Evolutionary conservation across 176 grass and related monocot species (phyloP).

Genomic region (Zoysia pacifica): DNA sequence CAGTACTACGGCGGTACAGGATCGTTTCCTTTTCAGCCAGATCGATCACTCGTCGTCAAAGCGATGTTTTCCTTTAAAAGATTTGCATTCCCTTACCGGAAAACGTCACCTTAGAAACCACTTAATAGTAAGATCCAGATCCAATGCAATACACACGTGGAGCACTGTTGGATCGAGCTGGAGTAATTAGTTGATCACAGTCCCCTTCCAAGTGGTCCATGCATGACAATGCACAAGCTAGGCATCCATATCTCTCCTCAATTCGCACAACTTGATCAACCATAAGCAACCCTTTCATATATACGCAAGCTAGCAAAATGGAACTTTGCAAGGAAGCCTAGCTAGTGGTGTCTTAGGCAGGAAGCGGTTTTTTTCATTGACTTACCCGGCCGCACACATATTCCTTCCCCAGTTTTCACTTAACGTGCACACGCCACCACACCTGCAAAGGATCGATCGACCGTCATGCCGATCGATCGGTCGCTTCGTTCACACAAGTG

Average conservation of each 20-base stretch:
- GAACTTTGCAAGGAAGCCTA: background rate
- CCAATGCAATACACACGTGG: conserved; percentile 42
- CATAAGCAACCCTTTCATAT: too few relatives aligned
- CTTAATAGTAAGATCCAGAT: background rate
- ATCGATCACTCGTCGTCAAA: background rate
- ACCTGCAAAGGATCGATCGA: conserved; percentile 9
- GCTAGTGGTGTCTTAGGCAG: conserved; percentile 6
- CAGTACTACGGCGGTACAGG: background rate
- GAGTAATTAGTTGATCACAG: conserved; percentile 12
- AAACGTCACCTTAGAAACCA: conserved; percentile 22
- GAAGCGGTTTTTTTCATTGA: conserved; percentile 37
- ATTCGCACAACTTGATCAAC: too few relatives aligned
- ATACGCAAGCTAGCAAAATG: background rate
- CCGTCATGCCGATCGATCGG: conserved; percentile 22
- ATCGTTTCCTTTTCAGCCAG: conserved; percentile 24
- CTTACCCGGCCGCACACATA: conserved; percentile 34
- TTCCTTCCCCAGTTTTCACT: conserved; percentile 46
- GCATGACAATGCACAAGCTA: conserved; percentile 13
- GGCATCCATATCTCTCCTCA: background rate
- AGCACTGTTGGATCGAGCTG: conserved; percentile 47
- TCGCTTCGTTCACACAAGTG: conserved; percentile 15
- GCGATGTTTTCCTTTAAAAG: conserved; percentile 23
- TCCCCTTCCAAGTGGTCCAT: conserved; percentile 18
- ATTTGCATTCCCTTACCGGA: conserved; percentile 27
- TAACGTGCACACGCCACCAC: conserved; percentile 28